phyloP scores from a whole-genome alignment of 2,329 filamentous ascomycete species.

The Fusarium lateritium region DNA sequence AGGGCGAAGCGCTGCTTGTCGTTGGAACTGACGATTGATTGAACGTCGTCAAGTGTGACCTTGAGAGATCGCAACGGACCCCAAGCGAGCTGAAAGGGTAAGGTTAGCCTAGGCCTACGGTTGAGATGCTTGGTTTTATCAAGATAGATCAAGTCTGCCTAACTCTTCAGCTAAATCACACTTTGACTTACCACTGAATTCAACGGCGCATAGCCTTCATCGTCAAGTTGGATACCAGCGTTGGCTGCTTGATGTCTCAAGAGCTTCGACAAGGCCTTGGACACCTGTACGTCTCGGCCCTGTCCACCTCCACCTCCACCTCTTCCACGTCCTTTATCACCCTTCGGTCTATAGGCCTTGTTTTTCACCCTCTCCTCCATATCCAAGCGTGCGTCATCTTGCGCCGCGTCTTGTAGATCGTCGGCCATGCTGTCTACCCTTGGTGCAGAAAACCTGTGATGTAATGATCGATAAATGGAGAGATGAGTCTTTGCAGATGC shows the following conservation, averaged over 20 bases:
- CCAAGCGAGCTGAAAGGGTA: slow-evolving; percentile 64
- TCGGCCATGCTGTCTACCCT: slow-evolving; percentile 39
- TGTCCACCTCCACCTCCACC: slow-evolving; percentile 46
- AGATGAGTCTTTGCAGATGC: background rate
- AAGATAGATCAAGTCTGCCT: background rate
- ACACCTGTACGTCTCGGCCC: slow-evolving; percentile 64
- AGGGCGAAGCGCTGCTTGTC: slow-evolving; percentile 94
- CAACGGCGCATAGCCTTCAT: slow-evolving; percentile 71
- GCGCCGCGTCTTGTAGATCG: slow-evolving; percentile 2
- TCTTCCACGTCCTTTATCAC: slow-evolving; percentile 44
- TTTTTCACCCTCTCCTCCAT: slow-evolving; percentile 49
- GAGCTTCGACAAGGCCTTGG: slow-evolving; percentile 68
- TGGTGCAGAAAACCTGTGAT: slow-evolving; percentile 1
- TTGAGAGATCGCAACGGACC: slow-evolving; percentile 76
- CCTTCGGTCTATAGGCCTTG: slow-evolving; percentile 38
- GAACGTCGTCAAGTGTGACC: slow-evolving; percentile 82
- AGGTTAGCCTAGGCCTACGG: slow-evolving; percentile 14
- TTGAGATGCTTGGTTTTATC: background rate
- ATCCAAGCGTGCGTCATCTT: slow-evolving; percentile 33
- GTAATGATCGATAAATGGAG: background rate
- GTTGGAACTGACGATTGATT: slow-evolving; percentile 77
- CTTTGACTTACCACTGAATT: slow-evolving; percentile 69
- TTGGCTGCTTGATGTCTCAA: slow-evolving; percentile 70
- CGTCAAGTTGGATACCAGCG: slow-evolving; percentile 70
- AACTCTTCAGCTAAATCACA: background rate